These are phyloP conservation scores for Hamamelis virginiana DNA, from an alignment of 164 flowering plant genomes.

Conservation along the genomic window DNA sequence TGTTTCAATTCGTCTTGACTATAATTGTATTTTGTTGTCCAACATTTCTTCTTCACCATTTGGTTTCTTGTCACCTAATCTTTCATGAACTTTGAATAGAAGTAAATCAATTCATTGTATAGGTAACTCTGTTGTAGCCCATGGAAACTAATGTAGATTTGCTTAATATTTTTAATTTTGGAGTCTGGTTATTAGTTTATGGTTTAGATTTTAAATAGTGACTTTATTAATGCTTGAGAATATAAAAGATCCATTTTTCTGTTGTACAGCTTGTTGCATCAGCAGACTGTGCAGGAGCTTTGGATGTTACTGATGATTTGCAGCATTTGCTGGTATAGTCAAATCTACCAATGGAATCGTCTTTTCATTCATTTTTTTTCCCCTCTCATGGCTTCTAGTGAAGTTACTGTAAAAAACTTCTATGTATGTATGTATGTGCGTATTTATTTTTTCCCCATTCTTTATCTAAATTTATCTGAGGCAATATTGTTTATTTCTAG, in stretches of 20 bases:
- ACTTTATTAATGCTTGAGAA: conserved; percentile 9
- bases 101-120: background rate
- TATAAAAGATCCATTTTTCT: conserved; percentile 21
- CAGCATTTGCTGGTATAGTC: conserved; percentile 75
- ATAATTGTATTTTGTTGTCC: too few relatives aligned
- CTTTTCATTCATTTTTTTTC: too few relatives aligned
- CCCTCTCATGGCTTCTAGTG: too few relatives aligned
- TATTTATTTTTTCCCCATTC: too few relatives aligned
- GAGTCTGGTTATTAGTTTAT: background rate
- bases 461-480: too few relatives aligned
- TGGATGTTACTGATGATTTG: conserved; percentile 91
- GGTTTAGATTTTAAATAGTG: background rate
- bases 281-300: conserved; percentile 97
- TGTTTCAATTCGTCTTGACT: too few relatives aligned
- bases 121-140: background rate
- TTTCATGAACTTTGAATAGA: background rate
- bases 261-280: conserved; percentile 83
- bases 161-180: background rate
- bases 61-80: background rate
- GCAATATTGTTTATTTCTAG: too few relatives aligned
- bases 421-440: too few relatives aligned
- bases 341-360: background rate
- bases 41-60: too few relatives aligned
- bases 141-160: too few relatives aligned
- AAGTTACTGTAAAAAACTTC: too few relatives aligned